Evolutionary conservation across 116 monocot species (phyloP), one percentile per base, ranked within the genome.

Genomic region (Trichopus zeylanicus): DNA sequence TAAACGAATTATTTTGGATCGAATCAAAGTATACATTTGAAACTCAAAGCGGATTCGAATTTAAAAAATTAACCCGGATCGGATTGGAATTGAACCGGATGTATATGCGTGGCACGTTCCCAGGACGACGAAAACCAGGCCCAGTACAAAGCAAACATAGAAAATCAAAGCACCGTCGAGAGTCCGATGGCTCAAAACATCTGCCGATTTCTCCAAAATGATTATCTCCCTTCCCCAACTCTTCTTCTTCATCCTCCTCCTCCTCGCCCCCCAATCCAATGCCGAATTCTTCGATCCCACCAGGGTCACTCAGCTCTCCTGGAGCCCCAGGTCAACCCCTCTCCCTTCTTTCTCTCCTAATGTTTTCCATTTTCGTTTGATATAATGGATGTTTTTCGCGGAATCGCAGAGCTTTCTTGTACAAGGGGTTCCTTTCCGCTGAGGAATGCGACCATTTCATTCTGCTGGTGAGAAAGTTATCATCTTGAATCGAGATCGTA

Each of bases 401-500:
- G 39, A 33, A 24, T 1, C 18, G 46, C 48, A 71, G 72, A 49
- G 81, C 81, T 29, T 86, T 77, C 63, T 51, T 86, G 67, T 74
- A 62, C 61, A 73, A 67, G 60, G 73, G 80, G 3, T 80, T 85
- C 51, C 80, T 85, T 34, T 73, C 74, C 19, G 29, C 67, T 26
- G 73, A 65, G 26, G 85, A 80, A 64, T 77, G 77, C 70, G 85
- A 85, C 12, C 85, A 85, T 61, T 51, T 80, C 8, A 74, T 80
- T 6, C 6, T 19, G 23, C 28, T 85, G 80, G 85, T 86, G 16
- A 70, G 68, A 12, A 21, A 19, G 16, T 8, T 29, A 7, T 55
- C 12, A 13, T 27, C 30, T 29, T 18, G 16, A 55, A 18, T 12
- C 55, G 55, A 4, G 26, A 24, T 15, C 15, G 37, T n/a, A n/a